Evolutionary conservation across 2,329 filamentous ascomycete species (phyloP), one percentile per base, ranked within the genome.

Genomic region (Phaeosphaeria sp.): DNA sequence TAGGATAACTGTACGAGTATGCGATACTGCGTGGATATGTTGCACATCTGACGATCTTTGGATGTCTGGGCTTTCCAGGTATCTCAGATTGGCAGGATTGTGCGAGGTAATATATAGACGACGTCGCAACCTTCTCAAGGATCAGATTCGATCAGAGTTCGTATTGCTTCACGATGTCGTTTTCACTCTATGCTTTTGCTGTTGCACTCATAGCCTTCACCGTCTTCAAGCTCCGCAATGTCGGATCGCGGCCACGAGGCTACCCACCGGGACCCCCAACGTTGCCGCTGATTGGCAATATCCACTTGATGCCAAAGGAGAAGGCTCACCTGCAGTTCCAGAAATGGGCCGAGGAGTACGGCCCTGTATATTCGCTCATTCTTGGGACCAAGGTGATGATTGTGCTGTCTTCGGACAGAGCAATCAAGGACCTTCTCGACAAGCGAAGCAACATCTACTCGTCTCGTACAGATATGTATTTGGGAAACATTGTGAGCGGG

Each of bases 281-380:
- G 0, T 33, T 84, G 1, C 83, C 83, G 0, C 54, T 85, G 1
- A 66, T 85, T 6, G 84, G 84, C 5, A 85, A 85, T 46, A 63
- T 85, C 1, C 83, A 84, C 61, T 78, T 65, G 66, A 82, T 85
- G 66, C 82, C 82, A 0, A 72, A 68, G 2, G 50, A 73, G 6
- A 71, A 82, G 23, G 66, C 67, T 0, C 80, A 84, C 54, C 59
- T 81, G 0, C 80, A 84, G 52, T 84, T 84, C 52, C 69, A 82
- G 39, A 80, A 82, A 65, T 86, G 84, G 84, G 82, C 83, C 0
- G 62, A 79, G 6, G 74, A 84, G 64, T 85, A 85, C 47, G 80
- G 67, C 72, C 82, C 83, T 0, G 66, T 86, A 0, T 85, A 83
- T 65, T 82, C 79, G 0, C 71, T 86, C 2, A 82, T 84, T 1